Evolutionary conservation across 176 grass and related monocot species (phyloP), one percentile per base, ranked within the genome.

Genomic region (Rhynchospora breviuscula): DNA sequence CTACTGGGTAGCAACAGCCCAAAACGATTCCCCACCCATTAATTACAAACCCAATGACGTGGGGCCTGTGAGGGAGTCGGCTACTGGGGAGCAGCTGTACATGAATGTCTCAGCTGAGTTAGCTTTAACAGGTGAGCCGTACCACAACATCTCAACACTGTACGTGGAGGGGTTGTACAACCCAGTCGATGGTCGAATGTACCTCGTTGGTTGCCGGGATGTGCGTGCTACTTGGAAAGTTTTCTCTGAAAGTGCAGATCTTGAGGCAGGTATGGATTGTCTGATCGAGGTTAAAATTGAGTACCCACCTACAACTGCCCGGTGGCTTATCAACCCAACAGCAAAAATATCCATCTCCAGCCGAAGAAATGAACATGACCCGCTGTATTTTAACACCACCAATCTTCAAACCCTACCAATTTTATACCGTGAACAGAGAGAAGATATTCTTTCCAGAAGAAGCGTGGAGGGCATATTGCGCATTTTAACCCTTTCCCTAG

Each of bases 131-230:
- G 66, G 49, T 5, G 44, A 71, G 10, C 18, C 14, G 3, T 86
- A 86, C 54, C 71, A 2, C 29, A 86, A 89, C 65, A 77, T 52
- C 52, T 84, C 84, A 13, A 46, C 77, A n/a, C 66, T 91, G 59
- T 88, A 81, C 10, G 67, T 97, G 88, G 94, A 97, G 64, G 94
- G 94, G 76, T 84, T 97, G 74, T 97, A 97, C 89, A 97, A 92
- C 60, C 88, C 92, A 57, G 47, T 89, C 58, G 81, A 97, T 10
- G 94, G 92, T 5, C 84, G 68, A 66, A 97, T 94, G 94, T 94
- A 97, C 87, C 88, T 97, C 63, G 89, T 94, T 61, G 90, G 90
- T 3, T 97, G 94, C 85, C 87, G 92, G 80, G 89, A 85, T 26
- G 80, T 92, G 8, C 44, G 85, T 1, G 90, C 71, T 15, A 56